phyloP scores from a whole-genome alignment of 805 yeast genomes.

The Sugiyamaella smithiae region DNA sequence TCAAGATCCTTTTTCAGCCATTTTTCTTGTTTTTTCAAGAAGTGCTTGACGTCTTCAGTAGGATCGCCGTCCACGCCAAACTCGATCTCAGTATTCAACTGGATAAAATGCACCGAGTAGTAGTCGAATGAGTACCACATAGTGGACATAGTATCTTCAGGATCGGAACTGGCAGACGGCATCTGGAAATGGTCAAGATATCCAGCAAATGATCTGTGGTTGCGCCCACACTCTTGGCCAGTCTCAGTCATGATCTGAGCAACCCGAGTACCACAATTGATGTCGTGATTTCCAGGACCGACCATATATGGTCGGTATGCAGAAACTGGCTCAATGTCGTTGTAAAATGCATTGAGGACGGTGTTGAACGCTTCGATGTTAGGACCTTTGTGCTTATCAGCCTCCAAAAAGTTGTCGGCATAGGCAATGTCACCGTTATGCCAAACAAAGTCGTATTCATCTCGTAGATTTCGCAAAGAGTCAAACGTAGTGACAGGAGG shows the following conservation, averaged over 20 bases:
- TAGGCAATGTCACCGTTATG: constrained; percentile 35
- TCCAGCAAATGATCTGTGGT: constrained; percentile 32
- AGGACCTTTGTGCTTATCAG: constrained; percentile 16
- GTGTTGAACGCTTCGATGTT: constrained; percentile 23
- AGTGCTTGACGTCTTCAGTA: constrained; percentile 25
- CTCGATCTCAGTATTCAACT: constrained; percentile 33
- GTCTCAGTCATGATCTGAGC: constrained; percentile 4
- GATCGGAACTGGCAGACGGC: constrained; percentile 28
- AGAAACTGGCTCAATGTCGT: constrained; percentile 22
- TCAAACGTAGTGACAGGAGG: constrained; percentile 20
- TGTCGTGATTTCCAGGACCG: constrained; percentile 30
- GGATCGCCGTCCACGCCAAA: constrained; percentile 23
- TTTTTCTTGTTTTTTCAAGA: constrained; percentile 26
- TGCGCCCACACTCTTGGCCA: constrained; percentile 12
- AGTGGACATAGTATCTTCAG: constrained; percentile 28
- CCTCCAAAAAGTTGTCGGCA: constrained; percentile 33
- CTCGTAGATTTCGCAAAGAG: constrained; percentile 19
- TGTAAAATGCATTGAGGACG: constrained; percentile 26
- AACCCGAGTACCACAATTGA: constrained; percentile 23
- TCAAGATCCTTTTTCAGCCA: constrained; percentile 33
- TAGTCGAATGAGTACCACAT: constrained; percentile 36
- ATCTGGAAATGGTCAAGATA: constrained; percentile 31
- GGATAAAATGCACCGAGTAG: constrained; percentile 33
- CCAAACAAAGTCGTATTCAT: constrained; percentile 27
- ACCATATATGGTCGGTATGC: constrained; percentile 27